Evolutionary conservation across 306 rosid genomes (phyloP), one percentile per base, ranked within the genome.

Genomic region (Rubus idaeus): DNA sequence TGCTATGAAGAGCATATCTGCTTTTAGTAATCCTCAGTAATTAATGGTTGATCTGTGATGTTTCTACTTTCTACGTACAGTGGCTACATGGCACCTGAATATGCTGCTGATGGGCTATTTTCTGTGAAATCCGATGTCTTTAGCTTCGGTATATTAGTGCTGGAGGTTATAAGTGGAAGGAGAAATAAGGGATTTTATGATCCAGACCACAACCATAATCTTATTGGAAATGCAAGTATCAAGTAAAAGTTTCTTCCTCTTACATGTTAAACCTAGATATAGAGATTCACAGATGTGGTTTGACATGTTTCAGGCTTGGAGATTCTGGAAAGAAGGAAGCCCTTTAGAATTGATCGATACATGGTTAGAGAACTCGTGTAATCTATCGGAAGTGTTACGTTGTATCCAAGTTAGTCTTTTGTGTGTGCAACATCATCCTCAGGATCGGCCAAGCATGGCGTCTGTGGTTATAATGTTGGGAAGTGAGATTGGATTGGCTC

Each of bases 191-290:
- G 83, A 3, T 84, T 80, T 46, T 80, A 17, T 21, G 67, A 75
- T 57, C 78, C 78, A 12, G 39, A 81, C 73, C 65, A 70, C 14
- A 56, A 68, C 45, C 83, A 75, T 64, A 85, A 79, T 63, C 92
- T 90, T 71, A 71, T 87, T n/a, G 90, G 89, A 67, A 75, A 88
- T 81, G 95, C 84, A 83, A 86, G 90, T 77, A 17, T 16, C 57
- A 39, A 2, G 1, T 10, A 9, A 21, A 8, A 13, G 35, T 30
- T 41, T 68, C 7, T 18, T 5, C 0, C 10, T 30, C 16, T 8
- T 10, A 17, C 46, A 53, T 53, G 26, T 18, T 76, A 70, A 13
- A 17, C 45, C 6, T 1, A 51, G 18, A 18, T 10, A 20, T 13
- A 1, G 21, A 4, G 3, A 26, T 62, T 13, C 14, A 46, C 8